Evolutionary conservation across 2,329 filamentous ascomycete species (phyloP), one percentile per base, ranked within the genome.

Genomic region (Tolypocladium guangdongense): DNA sequence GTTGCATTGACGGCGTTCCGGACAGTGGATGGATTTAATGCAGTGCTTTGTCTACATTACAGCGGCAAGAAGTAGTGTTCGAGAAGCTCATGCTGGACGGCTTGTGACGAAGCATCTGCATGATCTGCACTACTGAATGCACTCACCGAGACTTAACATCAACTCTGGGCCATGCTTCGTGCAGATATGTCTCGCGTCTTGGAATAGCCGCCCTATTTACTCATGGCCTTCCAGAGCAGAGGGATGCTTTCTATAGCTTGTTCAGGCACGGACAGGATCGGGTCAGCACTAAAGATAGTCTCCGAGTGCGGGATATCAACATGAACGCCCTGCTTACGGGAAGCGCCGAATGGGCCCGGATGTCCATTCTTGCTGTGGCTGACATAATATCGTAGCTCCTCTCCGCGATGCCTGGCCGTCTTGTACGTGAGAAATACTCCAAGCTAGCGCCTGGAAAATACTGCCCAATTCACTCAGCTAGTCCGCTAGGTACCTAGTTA

Each of bases 1-100:
- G 61, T 69, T 71, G 68, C 68, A 71, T 71, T 64, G 65, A 64
- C 64, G 68, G 68, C 68, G 68, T 71, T 71, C 68, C 68, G 68
- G 68, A 66, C 61, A 64, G 62, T 65, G 62, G 66, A 46, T 63
- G 67, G 66, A 65, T 68, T 64, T 67, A 67, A 66, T 66, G 62
- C 61, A 64, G 58, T 65, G 62, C 62, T 65, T 50, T 65, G 62
- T 66, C 64, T 66, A 67, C 60, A 66, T 63, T 62, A 62, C 58
- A 65, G 63, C 62, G 63, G 59, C 58, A 64, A 65, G 63, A 65
- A 57, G 54, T 24, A 49, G 46, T 49, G 46, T 22, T 46, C 18
- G 43, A 18, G 43, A 32, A 5, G 10, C 27, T 32, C 43, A 46
- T 46, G 27, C 39, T 24, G 27, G 16, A 18, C 27, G 27, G 43